Conservation (phyloP, 768 basidiomycete species). For the Pholiota conissans region DNA sequence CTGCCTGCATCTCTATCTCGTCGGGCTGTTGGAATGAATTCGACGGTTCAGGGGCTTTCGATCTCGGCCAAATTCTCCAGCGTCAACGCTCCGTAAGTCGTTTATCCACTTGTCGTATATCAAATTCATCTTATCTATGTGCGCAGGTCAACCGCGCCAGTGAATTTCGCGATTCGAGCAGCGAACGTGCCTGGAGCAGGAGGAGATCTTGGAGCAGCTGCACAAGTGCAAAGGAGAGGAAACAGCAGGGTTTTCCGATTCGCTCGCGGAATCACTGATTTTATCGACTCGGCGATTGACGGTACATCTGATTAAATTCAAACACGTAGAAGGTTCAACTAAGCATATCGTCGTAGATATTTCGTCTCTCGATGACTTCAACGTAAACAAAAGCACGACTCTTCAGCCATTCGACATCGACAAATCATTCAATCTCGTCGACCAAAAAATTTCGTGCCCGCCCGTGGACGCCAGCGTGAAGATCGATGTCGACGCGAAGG, state of each 20-base stretch:
- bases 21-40: conserved; percentile 28
- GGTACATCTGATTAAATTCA: conserved; percentile 14
- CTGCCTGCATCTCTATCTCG: conserved; percentile 35
- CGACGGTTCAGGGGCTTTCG: conserved; percentile 38
- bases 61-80: conserved; percentile 39
- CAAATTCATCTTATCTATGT: background rate
- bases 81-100: conserved; percentile 6
- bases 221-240: conserved; percentile 12
- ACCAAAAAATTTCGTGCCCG: conserved; percentile 27
- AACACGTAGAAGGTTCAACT: background rate
- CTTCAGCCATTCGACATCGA: conserved; percentile 32
- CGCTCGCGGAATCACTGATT: conserved; percentile 25
- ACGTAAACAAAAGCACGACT: conserved; percentile 27
- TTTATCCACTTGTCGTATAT: background rate
- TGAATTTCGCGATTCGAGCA: conserved; percentile 33
- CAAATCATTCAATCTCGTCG: conserved; percentile 31
- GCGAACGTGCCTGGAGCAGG: conserved; percentile 31
- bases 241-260: conserved; percentile 17
- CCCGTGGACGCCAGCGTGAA: conserved; percentile 23
- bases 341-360: conserved; percentile 10
- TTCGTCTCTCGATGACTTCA: conserved; percentile 28
- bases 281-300: conserved; percentile 27
- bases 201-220: conserved; percentile 20
- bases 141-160: conserved; percentile 19
- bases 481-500: conserved; percentile 30